Evolutionary conservation across 352 stramenopile genomes (phyloP).

Genomic region (Pythium sukuiense): DNA sequence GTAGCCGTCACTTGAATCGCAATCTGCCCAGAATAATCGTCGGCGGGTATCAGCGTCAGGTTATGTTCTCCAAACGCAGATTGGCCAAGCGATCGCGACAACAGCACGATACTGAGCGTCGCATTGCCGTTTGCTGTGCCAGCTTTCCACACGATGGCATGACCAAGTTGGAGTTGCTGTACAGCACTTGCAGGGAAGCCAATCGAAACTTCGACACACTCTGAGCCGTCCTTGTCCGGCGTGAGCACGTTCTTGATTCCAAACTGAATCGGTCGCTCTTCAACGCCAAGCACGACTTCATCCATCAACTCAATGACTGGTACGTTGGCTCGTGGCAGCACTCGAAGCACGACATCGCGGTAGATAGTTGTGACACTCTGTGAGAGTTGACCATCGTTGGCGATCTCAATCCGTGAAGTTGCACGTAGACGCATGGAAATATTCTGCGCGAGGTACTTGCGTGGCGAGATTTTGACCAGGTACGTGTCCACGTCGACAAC

Average conservation of each 20-base stretch:
- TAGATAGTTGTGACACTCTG: neutral
- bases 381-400: neutral
- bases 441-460: constrained; percentile 11
- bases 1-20: constrained; percentile 9
- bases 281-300: neutral
- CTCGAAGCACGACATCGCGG: neutral
- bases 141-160: constrained; percentile 3
- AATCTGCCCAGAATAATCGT: constrained; percentile 18
- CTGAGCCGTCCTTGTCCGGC: constrained; percentile 22
- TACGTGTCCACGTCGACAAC: neutral
- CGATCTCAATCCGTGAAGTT: neutral
- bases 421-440: constrained; percentile 8
- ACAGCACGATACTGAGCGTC: neutral
- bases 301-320: constrained; percentile 3
- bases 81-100: neutral
- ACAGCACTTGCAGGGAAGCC: constrained; percentile 1
- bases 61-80: constrained; percentile 3
- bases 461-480: constrained; percentile 5
- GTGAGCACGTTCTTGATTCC: constrained; percentile 12
- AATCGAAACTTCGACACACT: constrained; percentile 15
- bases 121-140: neutral
- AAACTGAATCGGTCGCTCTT: constrained; percentile 20
- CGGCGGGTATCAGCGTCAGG: constrained; percentile 1
- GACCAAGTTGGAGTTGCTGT: constrained; percentile 8
- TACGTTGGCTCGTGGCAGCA: constrained; percentile 14